Conservation (phyloP, 2,329 filamentous ascomycete species). For the Curvularia verruculosa region DNA sequence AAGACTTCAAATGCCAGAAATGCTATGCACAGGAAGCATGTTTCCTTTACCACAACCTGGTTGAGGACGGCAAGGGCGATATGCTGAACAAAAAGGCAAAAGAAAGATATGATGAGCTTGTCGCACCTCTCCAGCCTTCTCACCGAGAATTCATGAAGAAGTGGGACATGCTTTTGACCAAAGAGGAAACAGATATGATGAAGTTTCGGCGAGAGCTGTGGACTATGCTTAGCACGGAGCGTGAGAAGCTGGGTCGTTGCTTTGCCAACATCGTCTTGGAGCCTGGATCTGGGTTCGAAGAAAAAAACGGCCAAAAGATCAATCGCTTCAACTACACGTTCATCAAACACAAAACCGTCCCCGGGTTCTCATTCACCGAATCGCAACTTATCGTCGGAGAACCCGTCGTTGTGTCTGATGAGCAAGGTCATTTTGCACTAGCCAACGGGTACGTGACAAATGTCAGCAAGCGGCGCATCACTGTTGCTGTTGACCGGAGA, state of each 20-base stretch:
- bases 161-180: slow-evolving; percentile 91
- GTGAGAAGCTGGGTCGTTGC: slow-evolving; percentile 86
- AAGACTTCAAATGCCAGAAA: slow-evolving; percentile 77
- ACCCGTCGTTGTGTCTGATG: slow-evolving; percentile 94
- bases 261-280: slow-evolving; percentile 88
- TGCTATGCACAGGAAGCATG: slow-evolving; percentile 93
- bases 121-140: slow-evolving; percentile 73
- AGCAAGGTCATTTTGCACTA: slow-evolving; percentile 91
- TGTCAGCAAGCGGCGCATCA: slow-evolving; percentile 76
- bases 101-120: slow-evolving; percentile 79
- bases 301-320: slow-evolving; percentile 76
- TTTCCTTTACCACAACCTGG: slow-evolving; percentile 90
- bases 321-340: slow-evolving; percentile 91
- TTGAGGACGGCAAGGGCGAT: slow-evolving; percentile 81
- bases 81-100: slow-evolving; percentile 80
- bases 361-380: slow-evolving; percentile 83
- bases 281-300: slow-evolving; percentile 73
- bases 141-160: slow-evolving; percentile 89
- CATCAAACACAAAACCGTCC: slow-evolving; percentile 66
- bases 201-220: slow-evolving; percentile 89
- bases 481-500: slow-evolving; percentile 86
- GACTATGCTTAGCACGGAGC: slow-evolving; percentile 90
- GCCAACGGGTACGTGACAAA: slow-evolving; percentile 89
- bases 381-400: slow-evolving; percentile 88
- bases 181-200: slow-evolving; percentile 89